Percentiles rank a stretch among this genome's conserved stretches.
Evolutionary conservation across 2,329 filamentous ascomycete species (phyloP).

Genomic region (Penicillium sp.): DNA sequence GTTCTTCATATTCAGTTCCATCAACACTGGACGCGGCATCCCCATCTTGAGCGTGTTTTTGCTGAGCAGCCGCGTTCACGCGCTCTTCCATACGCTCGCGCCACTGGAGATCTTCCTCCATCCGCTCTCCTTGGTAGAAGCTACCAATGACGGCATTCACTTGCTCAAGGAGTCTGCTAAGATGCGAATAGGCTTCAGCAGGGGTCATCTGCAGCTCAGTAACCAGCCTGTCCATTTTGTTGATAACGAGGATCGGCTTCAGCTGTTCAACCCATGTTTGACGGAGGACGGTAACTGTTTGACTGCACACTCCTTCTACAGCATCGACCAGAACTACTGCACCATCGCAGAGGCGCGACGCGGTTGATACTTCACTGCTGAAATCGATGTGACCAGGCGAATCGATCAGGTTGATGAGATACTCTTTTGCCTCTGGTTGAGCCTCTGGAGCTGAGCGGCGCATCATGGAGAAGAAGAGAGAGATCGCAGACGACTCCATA

Average conservation of each 20-base stretch:
- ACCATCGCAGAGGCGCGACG: constrained; percentile 90
- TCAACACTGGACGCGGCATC: constrained; percentile 56
- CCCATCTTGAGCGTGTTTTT: constrained; percentile 44
- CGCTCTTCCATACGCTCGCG: constrained; percentile 88
- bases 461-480: constrained; percentile 91
- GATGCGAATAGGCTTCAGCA: constrained; percentile 82
- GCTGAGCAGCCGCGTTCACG: constrained; percentile 71
- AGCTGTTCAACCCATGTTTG: constrained; percentile 96
- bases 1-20: constrained; percentile 75
- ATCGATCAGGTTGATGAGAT: constrained; percentile 96
- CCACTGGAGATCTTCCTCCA: constrained; percentile 98
- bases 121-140: constrained; percentile 96
- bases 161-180: constrained; percentile 89
- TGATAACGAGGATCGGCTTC: constrained; percentile 92
- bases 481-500: constrained; percentile 99
- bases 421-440: constrained; percentile 77
- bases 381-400: constrained; percentile 99
- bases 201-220: constrained; percentile 96
- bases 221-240: constrained; percentile 95
- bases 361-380: constrained; percentile 96
- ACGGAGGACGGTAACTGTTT: constrained; percentile 93
- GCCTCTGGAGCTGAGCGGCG: constrained; percentile 72
- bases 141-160: constrained; percentile 97
- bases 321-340: constrained; percentile 94
- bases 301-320: constrained; percentile 96